Evolutionary conservation across 208 protist genomes (phyloP).

Genomic region (Phytomonas sp.): DNA sequence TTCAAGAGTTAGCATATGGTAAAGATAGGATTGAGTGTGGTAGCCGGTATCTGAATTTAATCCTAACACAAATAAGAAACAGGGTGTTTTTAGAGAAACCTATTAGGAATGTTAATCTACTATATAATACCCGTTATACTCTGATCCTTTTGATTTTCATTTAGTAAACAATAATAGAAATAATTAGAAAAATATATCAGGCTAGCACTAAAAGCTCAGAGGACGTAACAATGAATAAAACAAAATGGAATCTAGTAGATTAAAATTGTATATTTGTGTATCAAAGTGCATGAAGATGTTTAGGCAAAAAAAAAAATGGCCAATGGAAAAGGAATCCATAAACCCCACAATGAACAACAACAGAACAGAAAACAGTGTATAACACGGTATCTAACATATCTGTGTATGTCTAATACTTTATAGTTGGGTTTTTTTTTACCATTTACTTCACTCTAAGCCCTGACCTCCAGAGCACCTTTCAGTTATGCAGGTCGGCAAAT

Average conservation of each 20-base stretch:
- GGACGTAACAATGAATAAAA: background rate
- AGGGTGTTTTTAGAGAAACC: background rate
- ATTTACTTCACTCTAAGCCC: background rate
- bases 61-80: background rate
- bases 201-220: background rate
- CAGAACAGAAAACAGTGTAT: background rate
- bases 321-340: background rate
- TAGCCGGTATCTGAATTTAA: background rate
- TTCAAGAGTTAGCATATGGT: background rate
- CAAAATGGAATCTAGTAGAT: background rate
- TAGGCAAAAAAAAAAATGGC: background rate
- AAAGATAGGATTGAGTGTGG: background rate
- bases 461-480: background rate
- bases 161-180: slow-evolving; percentile 6
- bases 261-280: background rate
- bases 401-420: background rate
- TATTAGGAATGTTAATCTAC: background rate
- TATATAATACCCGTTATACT: background rate
- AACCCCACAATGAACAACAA: background rate
- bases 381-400: background rate
- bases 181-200: background rate
- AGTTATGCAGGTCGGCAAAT: background rate
- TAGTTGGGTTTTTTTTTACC: background rate
- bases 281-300: background rate
- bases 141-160: slow-evolving; percentile 12